These are phyloP conservation scores for Penicillium fuscoglaucum DNA, from an alignment of 2,329 filamentous ascomycete species.

Conservation along the genomic window DNA sequence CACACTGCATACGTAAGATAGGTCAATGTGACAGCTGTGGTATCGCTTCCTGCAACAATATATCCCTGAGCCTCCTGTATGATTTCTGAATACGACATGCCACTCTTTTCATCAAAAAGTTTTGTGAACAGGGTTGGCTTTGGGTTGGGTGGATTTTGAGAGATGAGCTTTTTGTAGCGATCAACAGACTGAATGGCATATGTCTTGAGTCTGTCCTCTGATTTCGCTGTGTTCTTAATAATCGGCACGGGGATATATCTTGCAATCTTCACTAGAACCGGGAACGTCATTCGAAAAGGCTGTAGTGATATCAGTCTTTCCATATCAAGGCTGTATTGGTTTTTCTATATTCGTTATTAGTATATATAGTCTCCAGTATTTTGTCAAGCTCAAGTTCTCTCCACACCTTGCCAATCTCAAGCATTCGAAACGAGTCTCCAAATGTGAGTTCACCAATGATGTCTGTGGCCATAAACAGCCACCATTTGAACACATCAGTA, in stretches of 20 bases:
- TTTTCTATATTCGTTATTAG: conserved; percentile 36
- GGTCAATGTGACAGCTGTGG: conserved; percentile 53
- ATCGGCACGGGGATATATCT: conserved; percentile 25
- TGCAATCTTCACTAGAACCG: conserved; percentile 23
- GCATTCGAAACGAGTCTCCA: conserved; percentile 56
- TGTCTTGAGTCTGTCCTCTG: conserved; percentile 19
- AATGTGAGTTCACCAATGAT: conserved; percentile 57
- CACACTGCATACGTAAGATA: conserved; percentile 39
- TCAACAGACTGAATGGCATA: conserved; percentile 30
- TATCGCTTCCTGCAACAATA: conserved; percentile 56
- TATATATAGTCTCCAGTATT: not conserved
- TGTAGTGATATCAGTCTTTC: conserved; percentile 21
- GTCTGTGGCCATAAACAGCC: conserved; percentile 56
- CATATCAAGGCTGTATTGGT: conserved; percentile 45
- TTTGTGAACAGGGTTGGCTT: conserved; percentile 34
- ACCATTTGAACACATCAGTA: conserved; percentile 56
- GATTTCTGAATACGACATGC: conserved; percentile 39
- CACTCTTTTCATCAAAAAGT: conserved; percentile 26
- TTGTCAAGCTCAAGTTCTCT: no score
- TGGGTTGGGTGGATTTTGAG: conserved; percentile 13
- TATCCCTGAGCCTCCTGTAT: conserved; percentile 44
- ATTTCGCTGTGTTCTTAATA: conserved; percentile 22
- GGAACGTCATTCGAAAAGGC: conserved; percentile 29
- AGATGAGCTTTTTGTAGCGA: conserved; percentile 25
- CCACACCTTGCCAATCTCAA: conserved; percentile 52